Base-by-base conservation (phyloP, 257 asterid species). In the Orobanche coerulescens region DNA sequence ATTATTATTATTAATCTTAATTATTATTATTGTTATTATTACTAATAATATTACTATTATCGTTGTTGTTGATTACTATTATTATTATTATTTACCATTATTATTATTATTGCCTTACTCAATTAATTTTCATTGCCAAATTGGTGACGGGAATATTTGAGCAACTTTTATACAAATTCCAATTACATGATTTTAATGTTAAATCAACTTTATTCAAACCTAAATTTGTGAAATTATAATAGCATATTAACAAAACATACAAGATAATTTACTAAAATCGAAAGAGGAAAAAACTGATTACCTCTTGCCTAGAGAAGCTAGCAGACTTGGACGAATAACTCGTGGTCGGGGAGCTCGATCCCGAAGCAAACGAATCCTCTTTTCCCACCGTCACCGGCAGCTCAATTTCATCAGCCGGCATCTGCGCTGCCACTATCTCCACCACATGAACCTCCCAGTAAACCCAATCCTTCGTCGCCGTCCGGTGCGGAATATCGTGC, bases 401-500 rank as follows among this genome's bases (percentile, higher is more conserved):
- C 42, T 31, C 64, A 11, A 72, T 25, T 25, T 14, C 13, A 55
- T 1, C 31, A 25, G 13, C 65, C 57, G 90, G 77, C 14, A 82
- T 49, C 12, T 6, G 62, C 57, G 70, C 67, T 25, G 26, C 48
- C 53, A 75, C 61, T 4, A 83, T 72, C 42, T 89, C 98, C 16
- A 86, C 87, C 43, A 86, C 85, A 28, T 86, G 80, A 31, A 89
- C 84, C 73, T 93, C 91, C 98, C 98, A 93, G 2, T 60, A 58
- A 61, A 93, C 71, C 95, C 90, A 93, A 26, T 93, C 98, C 78
- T 76, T 84, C 4, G 97, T 86, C 4, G 75, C 64, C 55, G 91
- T 84, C 75, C 97, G 77, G 28, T 83, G 94, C 1, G 97, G 97
- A 6, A 93, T 82, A 65, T 89, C 97, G 66, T 89, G 98, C 13